Conservation (phyloP, 2,329 filamentous ascomycete genomes). For the Plenodomus tracheiphilus region DNA sequence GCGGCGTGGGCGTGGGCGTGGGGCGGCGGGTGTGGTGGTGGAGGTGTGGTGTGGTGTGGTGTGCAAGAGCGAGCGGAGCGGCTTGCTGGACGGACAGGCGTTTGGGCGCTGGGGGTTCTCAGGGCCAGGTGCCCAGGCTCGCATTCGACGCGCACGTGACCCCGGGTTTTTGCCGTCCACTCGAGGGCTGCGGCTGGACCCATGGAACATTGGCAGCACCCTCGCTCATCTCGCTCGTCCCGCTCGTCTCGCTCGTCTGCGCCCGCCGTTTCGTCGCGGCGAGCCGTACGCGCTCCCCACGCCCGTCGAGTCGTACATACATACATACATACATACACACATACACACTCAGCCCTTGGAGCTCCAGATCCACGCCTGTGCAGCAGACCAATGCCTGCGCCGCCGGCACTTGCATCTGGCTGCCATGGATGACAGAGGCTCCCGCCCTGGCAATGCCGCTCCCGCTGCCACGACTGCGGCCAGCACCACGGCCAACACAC, state of each 20-base stretch:
- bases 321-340: too few species aligned
- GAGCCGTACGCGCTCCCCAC: too few species aligned
- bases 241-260: too few species aligned
- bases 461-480: conserved; percentile 8
- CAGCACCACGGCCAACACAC: conserved; percentile 4
- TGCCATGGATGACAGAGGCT: conserved; percentile 39
- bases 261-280: too few species aligned
- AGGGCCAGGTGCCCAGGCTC: too few species aligned
- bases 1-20: conserved; percentile 13
- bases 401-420: too few species aligned
- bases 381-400: conserved; percentile 18
- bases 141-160: neutral
- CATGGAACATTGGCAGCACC: too few species aligned
- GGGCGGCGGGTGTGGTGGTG: conserved; percentile 9
- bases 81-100: neutral
- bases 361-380: neutral
- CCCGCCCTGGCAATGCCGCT: conserved; percentile 16
- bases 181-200: too few species aligned
- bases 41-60: neutral
- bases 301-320: too few species aligned
- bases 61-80: neutral
- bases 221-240: too few species aligned
- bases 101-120: neutral
- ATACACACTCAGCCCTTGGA: neutral
- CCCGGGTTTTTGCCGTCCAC: neutral